These are phyloP conservation scores for Saccharomyces hybrid DNA, from an alignment of 1,139 yeast genomes.

Conservation along the genomic window DNA sequence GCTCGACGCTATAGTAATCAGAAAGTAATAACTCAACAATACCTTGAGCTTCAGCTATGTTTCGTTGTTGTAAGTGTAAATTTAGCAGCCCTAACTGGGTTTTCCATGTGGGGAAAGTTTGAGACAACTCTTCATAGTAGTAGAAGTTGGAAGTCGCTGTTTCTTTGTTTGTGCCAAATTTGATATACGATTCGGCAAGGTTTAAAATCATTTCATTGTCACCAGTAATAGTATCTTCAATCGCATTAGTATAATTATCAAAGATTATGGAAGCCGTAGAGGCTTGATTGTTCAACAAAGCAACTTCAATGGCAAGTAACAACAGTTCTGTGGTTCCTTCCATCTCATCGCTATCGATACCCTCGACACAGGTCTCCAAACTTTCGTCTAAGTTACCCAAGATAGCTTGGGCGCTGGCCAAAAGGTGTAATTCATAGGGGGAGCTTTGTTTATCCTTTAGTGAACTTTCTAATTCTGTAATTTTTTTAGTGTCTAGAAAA, in stretches of 20 bases:
- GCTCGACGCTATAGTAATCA: slow-evolving; percentile 25
- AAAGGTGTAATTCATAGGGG: slow-evolving; percentile 21
- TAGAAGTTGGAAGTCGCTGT: slow-evolving; percentile 30
- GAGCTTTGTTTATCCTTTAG: slow-evolving; percentile 12
- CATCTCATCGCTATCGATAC: slow-evolving; percentile 21
- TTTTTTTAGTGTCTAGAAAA: slow-evolving; percentile 17
- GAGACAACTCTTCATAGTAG: slow-evolving; percentile 32
- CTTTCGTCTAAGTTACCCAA: slow-evolving; percentile 21
- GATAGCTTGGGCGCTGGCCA: slow-evolving; percentile 27
- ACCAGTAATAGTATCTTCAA: slow-evolving; percentile 24
- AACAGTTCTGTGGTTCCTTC: slow-evolving; percentile 28
- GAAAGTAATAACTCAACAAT: slow-evolving; percentile 31
- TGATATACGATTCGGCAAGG: slow-evolving; percentile 29
- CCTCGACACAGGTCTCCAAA: slow-evolving; percentile 22
- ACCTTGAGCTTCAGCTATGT: slow-evolving; percentile 38
- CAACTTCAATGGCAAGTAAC: slow-evolving; percentile 27
- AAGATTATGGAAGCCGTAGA: slow-evolving; percentile 23
- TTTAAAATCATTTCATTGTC: slow-evolving; percentile 32
- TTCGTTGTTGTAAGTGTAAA: slow-evolving; percentile 36
- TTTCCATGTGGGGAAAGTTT: slow-evolving; percentile 33
- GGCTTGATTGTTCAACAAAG: slow-evolving; percentile 23
- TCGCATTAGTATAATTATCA: slow-evolving; percentile 23
- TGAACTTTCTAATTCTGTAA: slow-evolving; percentile 12
- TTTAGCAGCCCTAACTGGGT: slow-evolving; percentile 34
- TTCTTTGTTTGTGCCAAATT: slow-evolving; percentile 27